Conservation (phyloP, 179 eudicot species). For the Carnegiea gigantea region DNA sequence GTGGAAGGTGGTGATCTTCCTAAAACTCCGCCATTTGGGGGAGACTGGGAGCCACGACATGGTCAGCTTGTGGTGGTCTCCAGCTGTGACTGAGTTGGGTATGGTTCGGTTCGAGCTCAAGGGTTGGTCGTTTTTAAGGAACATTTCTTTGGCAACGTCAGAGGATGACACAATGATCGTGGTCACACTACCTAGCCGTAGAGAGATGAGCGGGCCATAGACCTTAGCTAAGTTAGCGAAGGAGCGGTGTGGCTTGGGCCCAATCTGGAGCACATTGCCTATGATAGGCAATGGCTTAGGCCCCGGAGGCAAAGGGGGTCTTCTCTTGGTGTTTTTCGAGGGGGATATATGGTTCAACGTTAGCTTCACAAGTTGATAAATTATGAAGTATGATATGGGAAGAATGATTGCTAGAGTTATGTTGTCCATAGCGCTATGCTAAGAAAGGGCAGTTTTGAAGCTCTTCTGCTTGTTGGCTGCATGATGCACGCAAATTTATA, state of each 20-base stretch:
- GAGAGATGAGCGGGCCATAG: not conserved
- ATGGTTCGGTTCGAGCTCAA: constrained; percentile 1
- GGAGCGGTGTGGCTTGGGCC: constrained; percentile 6
- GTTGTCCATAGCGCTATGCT: not conserved
- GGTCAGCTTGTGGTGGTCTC: constrained; percentile 9
- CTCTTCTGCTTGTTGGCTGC: too few relatives aligned
- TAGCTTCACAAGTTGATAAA: constrained; percentile 7
- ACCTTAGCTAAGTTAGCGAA: not conserved
- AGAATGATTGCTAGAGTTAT: not conserved
- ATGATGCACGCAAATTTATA: too few relatives aligned
- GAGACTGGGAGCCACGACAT: constrained; percentile 10
- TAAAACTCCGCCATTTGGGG: constrained; percentile 9
- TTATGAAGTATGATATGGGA: not conserved
- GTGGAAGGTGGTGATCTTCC: constrained; percentile 14
- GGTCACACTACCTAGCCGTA: constrained; percentile 4
- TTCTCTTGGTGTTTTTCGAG: not conserved
- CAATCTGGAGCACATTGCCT: constrained; percentile 2
- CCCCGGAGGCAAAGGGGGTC: not conserved
- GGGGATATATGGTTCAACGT: not conserved
- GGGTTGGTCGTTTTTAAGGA: not conserved
- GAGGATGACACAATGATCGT: constrained; percentile 5
- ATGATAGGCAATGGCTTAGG: not conserved
- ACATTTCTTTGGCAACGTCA: constrained; percentile 1
- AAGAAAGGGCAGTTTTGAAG: not conserved
- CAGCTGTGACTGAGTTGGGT: constrained; percentile 4